These are phyloP conservation scores for Colletotrichum sp. DNA, from an alignment of 2,329 filamentous ascomycete species.

Conservation along the genomic window DNA sequence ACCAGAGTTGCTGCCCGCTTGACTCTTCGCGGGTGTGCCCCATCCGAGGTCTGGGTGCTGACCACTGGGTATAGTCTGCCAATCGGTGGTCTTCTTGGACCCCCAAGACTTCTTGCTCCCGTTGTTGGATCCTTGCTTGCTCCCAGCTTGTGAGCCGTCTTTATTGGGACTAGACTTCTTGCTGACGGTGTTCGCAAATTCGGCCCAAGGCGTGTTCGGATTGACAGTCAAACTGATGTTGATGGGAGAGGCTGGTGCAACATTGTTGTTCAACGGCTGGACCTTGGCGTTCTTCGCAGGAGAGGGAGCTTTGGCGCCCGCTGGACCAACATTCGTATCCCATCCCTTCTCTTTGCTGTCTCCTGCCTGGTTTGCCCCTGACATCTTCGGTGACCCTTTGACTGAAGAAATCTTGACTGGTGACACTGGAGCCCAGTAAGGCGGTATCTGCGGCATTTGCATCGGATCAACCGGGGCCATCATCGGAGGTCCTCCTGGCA, in stretches of 20 bases:
- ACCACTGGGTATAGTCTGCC: neutral
- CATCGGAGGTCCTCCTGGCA: constrained; percentile 6
- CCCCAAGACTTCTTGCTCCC: constrained; percentile 19
- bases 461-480: constrained; percentile 3
- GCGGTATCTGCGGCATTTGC: constrained; percentile 6
- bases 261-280: neutral
- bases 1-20: neutral
- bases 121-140: constrained; percentile 7
- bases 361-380: neutral
- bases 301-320: neutral
- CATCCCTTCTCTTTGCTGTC: constrained; percentile 22
- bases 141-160: neutral
- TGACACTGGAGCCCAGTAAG: neutral
- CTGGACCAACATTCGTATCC: constrained; percentile 18
- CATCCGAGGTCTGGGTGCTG: constrained; percentile 17
- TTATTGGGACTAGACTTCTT: constrained; percentile 8
- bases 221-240: constrained; percentile 17
- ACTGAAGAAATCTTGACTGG: neutral
- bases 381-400: constrained; percentile 6
- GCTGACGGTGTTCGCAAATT: neutral
- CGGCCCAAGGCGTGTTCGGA: constrained; percentile 19
- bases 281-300: neutral
- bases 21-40: neutral
- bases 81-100: constrained; percentile 7
- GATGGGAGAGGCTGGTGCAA: constrained; percentile 8